These are phyloP conservation scores for Epichloe aotearoae DNA, from an alignment of 2,329 filamentous ascomycete genomes.

Conservation along the genomic window DNA sequence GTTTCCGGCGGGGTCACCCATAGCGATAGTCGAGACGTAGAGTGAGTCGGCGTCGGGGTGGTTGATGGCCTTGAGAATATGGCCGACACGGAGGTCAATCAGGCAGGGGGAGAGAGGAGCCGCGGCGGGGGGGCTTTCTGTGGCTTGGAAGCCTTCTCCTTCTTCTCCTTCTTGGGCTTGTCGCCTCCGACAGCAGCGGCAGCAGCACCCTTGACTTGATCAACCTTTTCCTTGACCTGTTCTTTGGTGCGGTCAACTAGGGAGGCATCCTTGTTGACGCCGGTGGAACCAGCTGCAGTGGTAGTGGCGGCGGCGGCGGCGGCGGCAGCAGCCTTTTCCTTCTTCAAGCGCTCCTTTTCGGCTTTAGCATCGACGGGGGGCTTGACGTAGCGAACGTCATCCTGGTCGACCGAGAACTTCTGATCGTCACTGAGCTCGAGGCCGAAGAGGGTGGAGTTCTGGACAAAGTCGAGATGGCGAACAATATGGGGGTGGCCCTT, in stretches of 20 bases:
- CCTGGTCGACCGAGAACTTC: conserved; percentile 66
- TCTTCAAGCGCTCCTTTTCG: conserved; percentile 93
- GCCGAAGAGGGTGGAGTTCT: conserved; percentile 68
- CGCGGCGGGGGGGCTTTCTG: conserved; percentile 50
- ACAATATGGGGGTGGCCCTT: conserved; percentile 84
- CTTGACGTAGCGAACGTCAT: conserved; percentile 76
- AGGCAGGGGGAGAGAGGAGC: conserved; percentile 76
- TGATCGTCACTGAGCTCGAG: conserved; percentile 56
- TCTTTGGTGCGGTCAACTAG: conserved; percentile 50
- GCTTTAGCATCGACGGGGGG: conserved; percentile 83
- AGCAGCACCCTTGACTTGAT: conserved; percentile 31
- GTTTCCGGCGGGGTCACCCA: conserved; percentile 77
- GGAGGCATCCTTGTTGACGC: conserved; percentile 22
- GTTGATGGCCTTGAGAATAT: conserved; percentile 90
- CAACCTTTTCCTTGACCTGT: conserved; percentile 41
- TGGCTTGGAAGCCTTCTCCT: conserved; percentile 72
- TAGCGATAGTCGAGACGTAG: conserved; percentile 89
- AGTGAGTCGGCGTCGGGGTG: conserved; percentile 96
- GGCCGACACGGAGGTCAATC: conserved; percentile 91
- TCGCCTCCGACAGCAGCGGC: conserved; percentile 20
- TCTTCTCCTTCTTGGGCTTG: conserved; percentile 72
- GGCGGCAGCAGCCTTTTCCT: conserved; percentile 71
- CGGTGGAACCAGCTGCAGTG: conserved; percentile 31
- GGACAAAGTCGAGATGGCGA: conserved; percentile 84
- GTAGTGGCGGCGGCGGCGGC: conserved; percentile 52